These are phyloP conservation scores for Dictyostelium intermedium DNA, from an alignment of 78 protist species.

Conservation along the genomic window DNA sequence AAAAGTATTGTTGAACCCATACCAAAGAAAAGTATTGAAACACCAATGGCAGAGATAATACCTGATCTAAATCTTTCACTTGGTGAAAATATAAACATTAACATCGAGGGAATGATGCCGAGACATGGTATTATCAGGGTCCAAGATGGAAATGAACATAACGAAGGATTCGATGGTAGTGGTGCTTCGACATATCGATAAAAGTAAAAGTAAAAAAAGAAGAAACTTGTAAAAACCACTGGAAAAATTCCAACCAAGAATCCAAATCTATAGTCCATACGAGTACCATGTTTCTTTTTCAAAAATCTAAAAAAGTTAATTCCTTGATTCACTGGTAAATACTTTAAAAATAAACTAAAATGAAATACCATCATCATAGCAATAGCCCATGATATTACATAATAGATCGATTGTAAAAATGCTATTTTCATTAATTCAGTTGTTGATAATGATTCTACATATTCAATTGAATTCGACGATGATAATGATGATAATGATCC, in stretches of 20 bases:
- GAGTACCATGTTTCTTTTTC: conserved; percentile 24
- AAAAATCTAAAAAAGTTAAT: background rate
- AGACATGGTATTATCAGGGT: conserved; percentile 22
- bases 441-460: background rate
- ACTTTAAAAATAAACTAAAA: conserved; percentile 30
- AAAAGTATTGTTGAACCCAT: conserved; percentile 10
- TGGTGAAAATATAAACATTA: background rate
- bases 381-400: conserved; percentile 6
- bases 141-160: conserved; percentile 35
- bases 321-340: conserved; percentile 28
- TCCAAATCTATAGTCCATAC: conserved; percentile 5
- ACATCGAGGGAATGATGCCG: background rate
- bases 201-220: conserved; percentile 31
- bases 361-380: conserved; percentile 28
- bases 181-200: background rate
- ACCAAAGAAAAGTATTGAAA: conserved; percentile 2
- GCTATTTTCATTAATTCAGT: background rate
- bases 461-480: background rate
- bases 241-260: background rate
- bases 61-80: conserved; percentile 55
- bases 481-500: background rate
- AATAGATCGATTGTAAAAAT: conserved; percentile 42
- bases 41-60: conserved; percentile 41
- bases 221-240: background rate
- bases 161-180: background rate